phyloP scores from a whole-genome alignment of 169 alveolate species.

The Neospora caninum region DNA sequence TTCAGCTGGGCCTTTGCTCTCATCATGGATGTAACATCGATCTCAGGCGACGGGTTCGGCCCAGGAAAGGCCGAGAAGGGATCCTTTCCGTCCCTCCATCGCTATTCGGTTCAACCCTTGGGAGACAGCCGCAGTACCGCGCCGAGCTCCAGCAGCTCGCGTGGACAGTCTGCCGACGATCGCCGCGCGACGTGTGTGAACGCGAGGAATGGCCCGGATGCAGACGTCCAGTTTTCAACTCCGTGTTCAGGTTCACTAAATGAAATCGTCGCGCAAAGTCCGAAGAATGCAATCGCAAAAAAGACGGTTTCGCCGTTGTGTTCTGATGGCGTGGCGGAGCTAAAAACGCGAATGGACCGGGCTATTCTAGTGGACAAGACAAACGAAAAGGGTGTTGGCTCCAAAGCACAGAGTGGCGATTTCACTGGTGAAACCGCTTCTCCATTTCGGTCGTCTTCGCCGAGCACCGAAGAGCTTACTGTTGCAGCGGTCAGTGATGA shows the following conservation, averaged over 20 bases:
- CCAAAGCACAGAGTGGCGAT: not conserved
- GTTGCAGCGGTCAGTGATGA: not conserved
- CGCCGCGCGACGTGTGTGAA: not conserved
- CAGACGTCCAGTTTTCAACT: not conserved
- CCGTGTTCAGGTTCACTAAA: not conserved
- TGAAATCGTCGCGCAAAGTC: not conserved
- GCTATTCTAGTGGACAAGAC: not conserved
- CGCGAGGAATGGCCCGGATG: not conserved
- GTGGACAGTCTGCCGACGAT: not conserved
- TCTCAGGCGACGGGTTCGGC: not conserved
- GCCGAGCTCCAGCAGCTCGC: not conserved
- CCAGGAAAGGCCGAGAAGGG: not conserved
- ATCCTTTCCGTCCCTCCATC: not conserved
- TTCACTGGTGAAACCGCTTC: not conserved
- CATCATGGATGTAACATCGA: not conserved
- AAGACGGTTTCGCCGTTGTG: not conserved
- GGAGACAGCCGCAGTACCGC: constrained; percentile 3
- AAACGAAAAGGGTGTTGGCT: not conserved
- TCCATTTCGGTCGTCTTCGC: not conserved
- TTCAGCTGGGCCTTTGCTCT: too few relatives aligned
- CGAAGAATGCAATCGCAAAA: not conserved
- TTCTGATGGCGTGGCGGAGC: not conserved
- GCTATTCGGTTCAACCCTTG: not conserved
- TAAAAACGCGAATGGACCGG: not conserved
- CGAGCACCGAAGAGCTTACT: not conserved